These are phyloP conservation scores for Cucurbita maxima DNA, from an alignment of 306 rosid species.

Conservation along the genomic window DNA sequence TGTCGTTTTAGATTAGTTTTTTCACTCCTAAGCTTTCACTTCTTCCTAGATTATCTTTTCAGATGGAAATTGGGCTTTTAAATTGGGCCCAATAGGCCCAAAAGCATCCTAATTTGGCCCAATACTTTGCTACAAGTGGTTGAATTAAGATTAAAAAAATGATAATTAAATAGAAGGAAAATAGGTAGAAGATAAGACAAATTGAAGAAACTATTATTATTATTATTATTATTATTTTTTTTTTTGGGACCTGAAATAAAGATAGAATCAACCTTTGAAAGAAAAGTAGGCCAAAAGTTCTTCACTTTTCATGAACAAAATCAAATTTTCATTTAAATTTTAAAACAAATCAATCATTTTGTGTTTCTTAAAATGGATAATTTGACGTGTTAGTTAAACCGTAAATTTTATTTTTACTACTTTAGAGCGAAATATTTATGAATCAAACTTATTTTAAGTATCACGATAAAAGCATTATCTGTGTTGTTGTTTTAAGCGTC, in stretches of 20 bases:
- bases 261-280: too few relatives aligned
- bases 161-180: neutral
- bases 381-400: neutral
- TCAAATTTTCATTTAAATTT: neutral
- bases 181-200: neutral
- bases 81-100: neutral
- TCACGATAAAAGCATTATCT: too few relatives aligned
- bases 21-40: neutral
- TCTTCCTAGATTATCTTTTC: neutral
- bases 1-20: slow-evolving; percentile 2
- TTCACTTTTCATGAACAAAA: neutral
- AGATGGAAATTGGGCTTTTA: neutral
- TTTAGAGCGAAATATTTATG: neutral
- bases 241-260: neutral
- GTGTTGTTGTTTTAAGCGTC: too few relatives aligned
- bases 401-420: neutral
- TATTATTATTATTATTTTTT: too few relatives aligned
- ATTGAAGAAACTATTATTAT: neutral
- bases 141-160: neutral
- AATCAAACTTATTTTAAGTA: neutral
- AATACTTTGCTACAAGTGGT: neutral
- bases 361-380: neutral
- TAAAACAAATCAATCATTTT: too few relatives aligned
- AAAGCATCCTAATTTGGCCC: neutral
- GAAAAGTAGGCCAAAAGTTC: too few relatives aligned